A percentile compares a stretch with the other conserved stretches of the same genome.
Conservation (phyloP, 441 rosid species). For the Euphorbia celastroides region DNA sequence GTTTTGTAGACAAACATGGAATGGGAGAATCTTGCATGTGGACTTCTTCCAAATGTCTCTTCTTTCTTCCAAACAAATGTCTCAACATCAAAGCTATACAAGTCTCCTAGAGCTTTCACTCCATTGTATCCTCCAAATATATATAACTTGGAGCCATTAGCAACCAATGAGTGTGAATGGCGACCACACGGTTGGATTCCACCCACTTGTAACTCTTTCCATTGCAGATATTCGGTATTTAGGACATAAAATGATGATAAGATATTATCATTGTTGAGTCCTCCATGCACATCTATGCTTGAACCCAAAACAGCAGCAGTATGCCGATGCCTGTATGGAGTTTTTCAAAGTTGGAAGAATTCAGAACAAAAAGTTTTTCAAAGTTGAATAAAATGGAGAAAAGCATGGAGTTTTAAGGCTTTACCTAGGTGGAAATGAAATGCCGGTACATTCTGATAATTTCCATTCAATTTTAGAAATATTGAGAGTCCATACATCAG, state of each 20-base stretch:
- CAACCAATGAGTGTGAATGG: constrained; percentile 89
- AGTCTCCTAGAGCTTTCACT: constrained; percentile 67
- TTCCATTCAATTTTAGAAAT: constrained; percentile 48
- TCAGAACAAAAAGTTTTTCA: not conserved
- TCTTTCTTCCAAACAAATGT: constrained; percentile 61
- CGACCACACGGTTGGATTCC: constrained; percentile 76
- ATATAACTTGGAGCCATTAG: constrained; percentile 51
- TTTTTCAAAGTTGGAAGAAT: constrained; percentile 14
- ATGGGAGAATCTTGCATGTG: constrained; percentile 86
- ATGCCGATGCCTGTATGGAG: constrained; percentile 88
- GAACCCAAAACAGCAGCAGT: constrained; percentile 68
- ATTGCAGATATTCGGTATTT: constrained; percentile 45
- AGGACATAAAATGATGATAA: constrained; percentile 56
- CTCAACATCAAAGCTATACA: constrained; percentile 68
- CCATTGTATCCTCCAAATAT: constrained; percentile 85
- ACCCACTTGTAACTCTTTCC: constrained; percentile 52
- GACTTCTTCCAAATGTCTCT: constrained; percentile 61
- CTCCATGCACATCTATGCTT: constrained; percentile 72
- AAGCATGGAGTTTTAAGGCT: constrained; percentile 12
- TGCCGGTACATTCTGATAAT: constrained; percentile 45
- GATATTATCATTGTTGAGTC: constrained; percentile 51
- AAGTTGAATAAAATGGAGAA: too few relatives aligned
- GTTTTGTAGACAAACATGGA: constrained; percentile 71
- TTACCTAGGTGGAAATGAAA: constrained; percentile 67
- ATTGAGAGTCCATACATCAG: constrained; percentile 75